Base-by-base conservation (phyloP, 495 filamentous ascomycete species). In the Podospora fimiseda region DNA sequence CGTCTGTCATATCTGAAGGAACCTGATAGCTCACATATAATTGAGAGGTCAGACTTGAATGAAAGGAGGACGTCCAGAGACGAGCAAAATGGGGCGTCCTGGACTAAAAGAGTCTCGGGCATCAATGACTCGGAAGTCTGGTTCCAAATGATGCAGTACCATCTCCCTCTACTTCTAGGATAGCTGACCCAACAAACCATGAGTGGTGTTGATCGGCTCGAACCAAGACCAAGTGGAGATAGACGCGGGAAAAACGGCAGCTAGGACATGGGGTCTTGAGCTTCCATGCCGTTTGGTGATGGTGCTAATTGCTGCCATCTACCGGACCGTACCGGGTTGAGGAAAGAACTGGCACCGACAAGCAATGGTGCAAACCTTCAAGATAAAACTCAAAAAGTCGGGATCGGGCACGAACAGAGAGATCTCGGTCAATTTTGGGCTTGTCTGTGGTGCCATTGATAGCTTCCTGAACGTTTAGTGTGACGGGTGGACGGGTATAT, bases 51-150 rank as follows among this genome's bases (percentile, higher is more conserved):
- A 7, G 7, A 2, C 43, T 2, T 9, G 42, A 13, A 21, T 44
- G 42, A 24, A 19, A 21, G 19, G 14, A 13, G 7, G 42, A n/a
- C 15, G 7, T n/a, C 9, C 13, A 38, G 24, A n/a, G 11, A 15
- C n/a, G 8, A 3, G 4, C 24, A 27, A 36, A 36, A 19, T 43
- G 30, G 16, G 23, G 2, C 7, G 37, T 36, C 27, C 13, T 2
- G 9, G 9, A 22, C 9, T 23, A 33, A 9, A 19, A 11, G 0
- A 22, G 13, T 21, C 36, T 22, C 15, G 19, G 40, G 4, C n/a
- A 33, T 15, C 41, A 52, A 57, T 52, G 55, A 57, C 55, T 57
- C 55, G 55, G 20, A 15, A 23, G 18, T 0, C n/a, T n/a, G 13
- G 2, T 16, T 43, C 6, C 48, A 21, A 54, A 33, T n/a, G 9